Evolutionary conservation across 495 filamentous ascomycete species (phyloP), one percentile per base, ranked within the genome.

Genomic region (Friedmanniomyces simplex): DNA sequence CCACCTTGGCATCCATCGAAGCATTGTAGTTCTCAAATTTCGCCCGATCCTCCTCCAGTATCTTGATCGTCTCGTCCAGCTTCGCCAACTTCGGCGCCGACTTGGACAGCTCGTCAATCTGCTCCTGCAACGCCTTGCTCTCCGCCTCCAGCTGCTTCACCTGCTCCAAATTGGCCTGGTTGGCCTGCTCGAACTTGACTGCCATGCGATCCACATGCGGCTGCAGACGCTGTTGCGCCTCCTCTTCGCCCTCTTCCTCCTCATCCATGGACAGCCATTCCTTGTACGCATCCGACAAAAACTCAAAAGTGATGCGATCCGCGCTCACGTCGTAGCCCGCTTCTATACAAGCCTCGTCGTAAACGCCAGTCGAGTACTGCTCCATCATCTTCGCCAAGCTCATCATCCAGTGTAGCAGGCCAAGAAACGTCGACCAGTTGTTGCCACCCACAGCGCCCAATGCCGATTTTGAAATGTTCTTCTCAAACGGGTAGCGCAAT

Each of bases 391-490:
- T 79, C 13, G 89, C 88, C 47, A 97, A 73, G 69, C 96, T 90
- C 91, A 99, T 94, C 82, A 99, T 85, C 93, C 93, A 99, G 71
- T 99, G 91, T 48, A 99, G 76, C 72, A 97, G 76, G 0, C 89
- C 94, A 24, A 99, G 74, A 67, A 97, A 95, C 0, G 87, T 88
- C 26, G 85, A 83, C 93, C 93, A 99, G 64, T 96, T 96, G 67
- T 91, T 88, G 11, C 89, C 90, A 52, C 93, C 93, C 4, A 97
- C 94, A 0, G 94, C 91, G 0, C 88, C 79, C 50, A 97, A 89
- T 66, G 95, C 89, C 26, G 86, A 91, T 67, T 96, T 97, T 48
- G 89, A 94, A 66, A 97, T 96, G 64, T 80, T 86, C 67, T 87
- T 88, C 63, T 93, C 89, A 64, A 87, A 97, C 0, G 93, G 93